Percentiles rank a stretch among this genome's conserved stretches.
These are phyloP conservation scores for Amanita phalloides DNA, from an alignment of 768 basidiomycete species.

Conservation along the genomic window DNA sequence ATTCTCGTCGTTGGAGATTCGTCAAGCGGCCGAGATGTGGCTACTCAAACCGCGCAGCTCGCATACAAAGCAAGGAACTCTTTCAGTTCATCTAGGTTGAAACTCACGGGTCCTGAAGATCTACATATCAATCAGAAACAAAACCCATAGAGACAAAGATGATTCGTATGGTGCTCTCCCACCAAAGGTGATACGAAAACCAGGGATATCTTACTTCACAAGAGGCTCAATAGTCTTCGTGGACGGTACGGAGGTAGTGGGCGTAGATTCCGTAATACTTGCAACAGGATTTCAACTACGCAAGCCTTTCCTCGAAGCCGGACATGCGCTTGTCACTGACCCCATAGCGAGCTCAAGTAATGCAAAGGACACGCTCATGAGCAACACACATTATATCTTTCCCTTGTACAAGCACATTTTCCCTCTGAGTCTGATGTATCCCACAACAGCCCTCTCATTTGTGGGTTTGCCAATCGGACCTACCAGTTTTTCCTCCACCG, in stretches of 20 bases:
- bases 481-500: constrained; percentile 36
- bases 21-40: constrained; percentile 38
- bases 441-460: constrained; percentile 9
- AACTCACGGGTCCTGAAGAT: constrained; percentile 6
- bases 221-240: constrained; percentile 30
- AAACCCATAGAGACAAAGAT: neutral
- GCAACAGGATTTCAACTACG: constrained; percentile 43
- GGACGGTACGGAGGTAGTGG: constrained; percentile 24
- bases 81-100: constrained; percentile 12
- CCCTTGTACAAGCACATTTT: constrained; percentile 14
- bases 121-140: neutral
- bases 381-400: constrained; percentile 31
- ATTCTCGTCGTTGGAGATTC: constrained; percentile 37
- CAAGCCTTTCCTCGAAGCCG: constrained; percentile 9
- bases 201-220: constrained; percentile 40
- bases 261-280: neutral
- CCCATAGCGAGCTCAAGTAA: constrained; percentile 16
- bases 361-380: constrained; percentile 22
- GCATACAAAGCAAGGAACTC: constrained; percentile 27
- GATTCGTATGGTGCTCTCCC: neutral
- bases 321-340: constrained; percentile 19
- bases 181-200: constrained; percentile 11
- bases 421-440: constrained; percentile 32
- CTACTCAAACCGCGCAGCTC: constrained; percentile 26
- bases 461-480: constrained; percentile 16